Percentiles rank a stretch among this genome's conserved stretches.
Evolutionary conservation across 768 basidiomycete genomes (phyloP).

Genomic region (Albatrellus ellisii): DNA sequence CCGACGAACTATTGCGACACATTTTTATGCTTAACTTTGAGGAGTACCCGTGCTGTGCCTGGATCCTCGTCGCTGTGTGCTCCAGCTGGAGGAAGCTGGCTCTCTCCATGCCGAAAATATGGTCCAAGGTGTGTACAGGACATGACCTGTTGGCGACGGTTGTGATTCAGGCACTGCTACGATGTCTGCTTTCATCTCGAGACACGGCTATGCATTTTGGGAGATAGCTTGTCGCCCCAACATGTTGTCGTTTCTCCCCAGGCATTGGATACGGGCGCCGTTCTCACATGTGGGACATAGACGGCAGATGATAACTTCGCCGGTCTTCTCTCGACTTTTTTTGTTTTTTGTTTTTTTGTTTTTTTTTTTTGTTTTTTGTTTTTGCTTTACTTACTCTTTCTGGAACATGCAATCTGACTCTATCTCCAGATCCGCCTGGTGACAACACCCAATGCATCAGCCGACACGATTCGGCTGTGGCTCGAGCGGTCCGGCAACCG

Average conservation of each 20-base stretch:
- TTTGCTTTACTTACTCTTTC: not conserved
- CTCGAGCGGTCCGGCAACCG: slow-evolving; percentile 62
- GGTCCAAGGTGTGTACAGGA: slow-evolving; percentile 61
- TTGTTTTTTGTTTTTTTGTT: slow-evolving; percentile 16
- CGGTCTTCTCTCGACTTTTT: too few species aligned
- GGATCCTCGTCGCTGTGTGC: slow-evolving; percentile 63
- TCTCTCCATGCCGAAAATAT: slow-evolving; percentile 52
- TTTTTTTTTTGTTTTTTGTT: slow-evolving; percentile 5
- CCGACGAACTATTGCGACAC: slow-evolving; percentile 57
- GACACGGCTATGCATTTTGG: too few species aligned
- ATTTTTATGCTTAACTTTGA: slow-evolving; percentile 63
- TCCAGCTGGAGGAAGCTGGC: slow-evolving; percentile 52
- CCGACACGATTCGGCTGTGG: slow-evolving; percentile 75
- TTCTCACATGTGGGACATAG: too few species aligned
- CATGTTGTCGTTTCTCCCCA: too few species aligned
- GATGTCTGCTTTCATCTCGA: too few species aligned
- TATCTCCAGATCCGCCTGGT: slow-evolving; percentile 50
- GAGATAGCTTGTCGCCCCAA: too few species aligned
- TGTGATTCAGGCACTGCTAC: too few species aligned
- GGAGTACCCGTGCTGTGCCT: slow-evolving; percentile 59
- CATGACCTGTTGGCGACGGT: too few species aligned
- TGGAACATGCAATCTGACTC: too few species aligned
- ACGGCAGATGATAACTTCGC: too few species aligned
- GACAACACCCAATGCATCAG: slow-evolving; percentile 54
- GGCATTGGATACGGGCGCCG: too few species aligned